Conservation (phyloP, 768 basidiomycete genomes). For the Suillus spraguei region DNA sequence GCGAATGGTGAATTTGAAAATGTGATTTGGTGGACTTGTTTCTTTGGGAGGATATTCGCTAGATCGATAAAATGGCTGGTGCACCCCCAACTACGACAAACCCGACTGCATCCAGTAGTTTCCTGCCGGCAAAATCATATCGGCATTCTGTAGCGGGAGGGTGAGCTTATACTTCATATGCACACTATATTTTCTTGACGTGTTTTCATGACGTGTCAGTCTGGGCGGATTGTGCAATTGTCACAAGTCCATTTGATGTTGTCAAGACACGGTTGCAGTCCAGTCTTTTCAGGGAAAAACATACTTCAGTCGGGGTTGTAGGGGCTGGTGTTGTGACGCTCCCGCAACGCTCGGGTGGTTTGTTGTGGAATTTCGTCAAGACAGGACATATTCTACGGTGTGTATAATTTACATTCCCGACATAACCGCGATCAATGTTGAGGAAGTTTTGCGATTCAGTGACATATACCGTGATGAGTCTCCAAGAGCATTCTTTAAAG, state of each 20-base stretch:
- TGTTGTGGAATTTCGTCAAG: conserved; percentile 94
- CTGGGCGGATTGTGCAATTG: conserved; percentile 92
- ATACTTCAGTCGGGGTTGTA: conserved; percentile 32
- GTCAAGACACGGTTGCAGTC: conserved; percentile 98
- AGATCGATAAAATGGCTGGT: conserved; percentile 21
- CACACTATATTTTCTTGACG: conserved; percentile 10
- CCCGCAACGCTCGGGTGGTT: conserved; percentile 44
- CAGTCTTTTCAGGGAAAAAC: conserved; percentile 67
- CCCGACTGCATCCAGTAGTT: conserved; percentile 35
- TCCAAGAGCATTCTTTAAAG: conserved; percentile 93
- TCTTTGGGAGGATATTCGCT: background rate
- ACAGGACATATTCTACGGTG: no score
- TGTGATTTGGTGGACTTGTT: conserved; percentile 4
- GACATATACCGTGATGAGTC: no score
- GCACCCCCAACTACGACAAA: conserved; percentile 27
- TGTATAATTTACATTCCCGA: no score
- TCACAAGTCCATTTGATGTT: conserved; percentile 97
- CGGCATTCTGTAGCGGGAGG: conserved; percentile 86
- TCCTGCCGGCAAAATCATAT: conserved; percentile 78
- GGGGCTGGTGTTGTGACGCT: conserved; percentile 37
- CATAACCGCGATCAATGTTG: no score
- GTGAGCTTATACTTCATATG: conserved; percentile 43
- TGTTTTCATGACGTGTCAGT: conserved; percentile 41
- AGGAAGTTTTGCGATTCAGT: no score
- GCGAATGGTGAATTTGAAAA: no score